phyloP scores from a whole-genome alignment of 1,284 basidiomycete genomes.

The Sporisorium scitamineum region DNA sequence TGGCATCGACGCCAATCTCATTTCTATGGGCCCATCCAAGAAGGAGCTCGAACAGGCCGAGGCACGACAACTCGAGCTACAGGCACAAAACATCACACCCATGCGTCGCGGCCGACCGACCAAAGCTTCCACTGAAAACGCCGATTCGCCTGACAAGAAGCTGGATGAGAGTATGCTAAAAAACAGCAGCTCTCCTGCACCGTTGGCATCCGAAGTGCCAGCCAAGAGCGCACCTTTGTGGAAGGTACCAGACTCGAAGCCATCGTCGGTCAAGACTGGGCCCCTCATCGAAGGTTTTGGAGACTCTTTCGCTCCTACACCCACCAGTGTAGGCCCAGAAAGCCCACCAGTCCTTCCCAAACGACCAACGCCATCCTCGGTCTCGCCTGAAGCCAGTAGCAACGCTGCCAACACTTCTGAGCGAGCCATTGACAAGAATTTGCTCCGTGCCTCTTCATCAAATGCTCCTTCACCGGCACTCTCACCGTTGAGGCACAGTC shows the following conservation, averaged over 20 bases:
- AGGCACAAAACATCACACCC: constrained; percentile 65
- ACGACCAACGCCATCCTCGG: constrained; percentile 18
- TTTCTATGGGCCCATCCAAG: constrained; percentile 47
- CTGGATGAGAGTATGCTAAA: constrained; percentile 15
- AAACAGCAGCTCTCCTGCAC: constrained; percentile 12
- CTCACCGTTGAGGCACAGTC: constrained; percentile 49
- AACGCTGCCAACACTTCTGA: constrained; percentile 8
- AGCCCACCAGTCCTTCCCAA: constrained; percentile 28
- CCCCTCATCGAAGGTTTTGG: constrained; percentile 41
- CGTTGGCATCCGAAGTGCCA: not conserved
- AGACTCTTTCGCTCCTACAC: constrained; percentile 35
- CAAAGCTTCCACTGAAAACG: constrained; percentile 34
- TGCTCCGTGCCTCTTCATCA: constrained; percentile 32
- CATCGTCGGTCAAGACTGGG: constrained; percentile 29
- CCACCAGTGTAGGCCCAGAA: constrained; percentile 1
- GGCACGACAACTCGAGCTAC: constrained; percentile 45
- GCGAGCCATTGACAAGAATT: constrained; percentile 27
- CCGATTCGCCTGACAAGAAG: constrained; percentile 18
- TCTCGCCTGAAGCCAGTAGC: constrained; percentile 24
- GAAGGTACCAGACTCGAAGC: constrained; percentile 19
- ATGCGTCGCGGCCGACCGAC: constrained; percentile 70
- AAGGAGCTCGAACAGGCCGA: constrained; percentile 50
- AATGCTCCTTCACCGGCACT: constrained; percentile 32
- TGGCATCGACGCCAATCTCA: constrained; percentile 42
- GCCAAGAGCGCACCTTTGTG: constrained; percentile 17